These are phyloP conservation scores for Grammothele lineata DNA, from an alignment of 768 basidiomycete genomes.

Conservation along the genomic window DNA sequence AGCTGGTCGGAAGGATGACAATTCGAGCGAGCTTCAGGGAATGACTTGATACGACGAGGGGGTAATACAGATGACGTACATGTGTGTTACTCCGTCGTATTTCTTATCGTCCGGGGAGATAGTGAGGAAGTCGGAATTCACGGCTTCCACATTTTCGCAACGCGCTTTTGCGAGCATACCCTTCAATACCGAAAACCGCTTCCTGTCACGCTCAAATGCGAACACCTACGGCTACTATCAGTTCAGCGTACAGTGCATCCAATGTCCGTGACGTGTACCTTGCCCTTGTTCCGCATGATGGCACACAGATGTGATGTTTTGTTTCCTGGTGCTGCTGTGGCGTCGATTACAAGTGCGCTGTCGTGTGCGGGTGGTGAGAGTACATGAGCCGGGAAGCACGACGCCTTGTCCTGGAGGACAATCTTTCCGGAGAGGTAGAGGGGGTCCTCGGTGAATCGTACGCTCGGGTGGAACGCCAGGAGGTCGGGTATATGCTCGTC, in stretches of 20 bases:
- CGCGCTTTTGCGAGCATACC: constrained; percentile 82
- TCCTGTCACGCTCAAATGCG: constrained; percentile 87
- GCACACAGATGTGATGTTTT: constrained; percentile 95
- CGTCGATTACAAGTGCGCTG: constrained; percentile 72
- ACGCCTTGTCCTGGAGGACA: constrained; percentile 96
- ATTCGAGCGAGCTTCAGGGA: neutral
- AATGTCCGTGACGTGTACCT: constrained; percentile 43
- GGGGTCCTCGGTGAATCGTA: constrained; percentile 63
- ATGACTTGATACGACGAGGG: neutral
- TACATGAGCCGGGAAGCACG: constrained; percentile 90
- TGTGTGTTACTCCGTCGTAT: constrained; percentile 73
- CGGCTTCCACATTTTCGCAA: constrained; percentile 73
- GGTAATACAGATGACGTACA: constrained; percentile 47
- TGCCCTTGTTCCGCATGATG: constrained; percentile 78
- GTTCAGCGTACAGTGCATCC: neutral
- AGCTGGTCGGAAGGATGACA: constrained; percentile 35
- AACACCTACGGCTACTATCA: too few species aligned
- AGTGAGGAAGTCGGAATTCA: constrained; percentile 81
- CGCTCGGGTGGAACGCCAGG: constrained; percentile 66
- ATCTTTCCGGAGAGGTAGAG: constrained; percentile 76
- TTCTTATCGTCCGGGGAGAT: constrained; percentile 62
- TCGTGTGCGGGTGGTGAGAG: constrained; percentile 65
- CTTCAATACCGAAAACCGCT: constrained; percentile 77
- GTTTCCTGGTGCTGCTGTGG: constrained; percentile 96
- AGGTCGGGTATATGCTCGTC: constrained; percentile 84